These are phyloP conservation scores for Fusarium napiforme DNA, from an alignment of 2,329 filamentous ascomycete species.

Conservation along the genomic window DNA sequence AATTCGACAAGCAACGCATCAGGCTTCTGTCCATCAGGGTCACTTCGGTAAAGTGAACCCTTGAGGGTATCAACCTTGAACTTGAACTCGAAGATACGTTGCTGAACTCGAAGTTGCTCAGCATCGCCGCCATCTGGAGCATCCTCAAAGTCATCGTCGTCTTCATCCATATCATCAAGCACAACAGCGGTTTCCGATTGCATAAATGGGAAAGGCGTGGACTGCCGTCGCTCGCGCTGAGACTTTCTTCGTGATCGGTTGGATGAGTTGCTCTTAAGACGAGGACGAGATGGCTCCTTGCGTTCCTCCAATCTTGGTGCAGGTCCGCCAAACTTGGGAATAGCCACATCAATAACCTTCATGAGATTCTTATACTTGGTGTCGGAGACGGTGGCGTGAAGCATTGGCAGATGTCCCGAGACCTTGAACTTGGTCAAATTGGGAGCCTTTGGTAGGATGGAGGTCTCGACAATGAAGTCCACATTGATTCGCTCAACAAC, in stretches of 20 bases:
- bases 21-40: slow-evolving; percentile 77
- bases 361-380: slow-evolving; percentile 97
- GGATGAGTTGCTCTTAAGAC: slow-evolving; percentile 59
- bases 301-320: slow-evolving; percentile 41
- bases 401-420: slow-evolving; percentile 88
- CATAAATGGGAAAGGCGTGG: slow-evolving; percentile 79
- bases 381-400: slow-evolving; percentile 93
- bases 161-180: slow-evolving; percentile 78
- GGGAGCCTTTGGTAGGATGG: slow-evolving; percentile 94
- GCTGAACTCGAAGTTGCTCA: slow-evolving; percentile 77
- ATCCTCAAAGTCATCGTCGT: slow-evolving; percentile 75
- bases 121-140: slow-evolving; percentile 66
- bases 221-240: slow-evolving; percentile 65
- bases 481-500: slow-evolving; percentile 98
- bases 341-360: slow-evolving; percentile 93
- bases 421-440: slow-evolving; percentile 93
- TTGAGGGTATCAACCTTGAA: slow-evolving; percentile 95
- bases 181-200: slow-evolving; percentile 80
- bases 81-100: slow-evolving; percentile 94
- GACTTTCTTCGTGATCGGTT: slow-evolving; percentile 57
- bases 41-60: slow-evolving; percentile 89
- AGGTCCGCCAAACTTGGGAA: slow-evolving; percentile 78
- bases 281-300: slow-evolving; percentile 52
- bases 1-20: slow-evolving; percentile 90
- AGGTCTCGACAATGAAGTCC: slow-evolving; percentile 94